Evolutionary conservation across 2,329 filamentous ascomycete species (phyloP).

Genomic region (Dissoconium aciculare): DNA sequence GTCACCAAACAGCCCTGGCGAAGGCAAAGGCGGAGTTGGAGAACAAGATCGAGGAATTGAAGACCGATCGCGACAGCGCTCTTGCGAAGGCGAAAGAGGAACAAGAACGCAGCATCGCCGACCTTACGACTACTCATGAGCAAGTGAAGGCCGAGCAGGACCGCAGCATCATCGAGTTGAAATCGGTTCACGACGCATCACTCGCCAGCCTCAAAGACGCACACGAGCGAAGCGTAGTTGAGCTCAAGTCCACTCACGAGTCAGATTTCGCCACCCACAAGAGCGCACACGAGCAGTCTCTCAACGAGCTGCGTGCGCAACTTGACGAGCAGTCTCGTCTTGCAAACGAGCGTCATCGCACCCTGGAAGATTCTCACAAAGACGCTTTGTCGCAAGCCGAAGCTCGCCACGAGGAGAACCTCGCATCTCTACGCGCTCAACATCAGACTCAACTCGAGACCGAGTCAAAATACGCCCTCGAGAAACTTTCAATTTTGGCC

Average conservation of each 20-base stretch:
- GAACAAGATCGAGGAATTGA: background rate
- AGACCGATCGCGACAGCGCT: background rate
- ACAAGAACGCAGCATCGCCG: background rate
- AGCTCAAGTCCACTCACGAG: constrained; percentile 2
- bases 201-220: background rate
- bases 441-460: constrained; percentile 1
- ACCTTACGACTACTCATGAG: constrained; percentile 1
- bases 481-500: background rate
- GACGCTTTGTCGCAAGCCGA: constrained; percentile 4
- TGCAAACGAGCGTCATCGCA: constrained; percentile 1
- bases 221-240: background rate
- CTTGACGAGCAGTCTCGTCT: too few species aligned
- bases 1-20: too few species aligned
- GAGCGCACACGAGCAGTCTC: constrained; percentile 1
- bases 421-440: background rate
- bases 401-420: constrained; percentile 6
- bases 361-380: constrained; percentile 6
- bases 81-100: constrained; percentile 5
- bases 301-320: constrained; percentile 5
- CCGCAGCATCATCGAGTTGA: constrained; percentile 3
- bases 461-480: background rate
- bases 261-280: background rate
- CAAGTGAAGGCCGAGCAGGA: background rate
- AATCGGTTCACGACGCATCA: background rate
- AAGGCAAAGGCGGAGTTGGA: background rate